Evolutionary conservation across 2,329 filamentous ascomycete species (phyloP).

Genomic region (Colletotrichum cereale): DNA sequence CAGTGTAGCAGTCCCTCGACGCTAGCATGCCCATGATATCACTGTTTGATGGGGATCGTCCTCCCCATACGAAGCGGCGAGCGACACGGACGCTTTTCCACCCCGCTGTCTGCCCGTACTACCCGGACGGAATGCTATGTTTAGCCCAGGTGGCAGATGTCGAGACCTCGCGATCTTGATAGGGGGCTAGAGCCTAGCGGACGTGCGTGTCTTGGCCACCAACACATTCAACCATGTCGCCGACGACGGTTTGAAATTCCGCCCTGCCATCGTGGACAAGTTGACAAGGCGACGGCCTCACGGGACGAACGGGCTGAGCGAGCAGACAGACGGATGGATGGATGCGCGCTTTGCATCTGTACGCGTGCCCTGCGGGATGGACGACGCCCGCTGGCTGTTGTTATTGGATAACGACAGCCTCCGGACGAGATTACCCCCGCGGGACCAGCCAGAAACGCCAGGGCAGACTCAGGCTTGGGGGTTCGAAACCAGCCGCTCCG

Average conservation of each 20-base stretch:
- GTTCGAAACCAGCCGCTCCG: slow-evolving; percentile 7
- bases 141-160: not conserved
- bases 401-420: not conserved
- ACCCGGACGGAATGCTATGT: slow-evolving; percentile 7
- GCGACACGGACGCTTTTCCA: not conserved
- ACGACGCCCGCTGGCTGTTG: not conserved
- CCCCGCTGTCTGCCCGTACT: not conserved
- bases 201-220: not conserved
- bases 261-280: not conserved
- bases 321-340: not conserved
- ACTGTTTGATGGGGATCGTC: slow-evolving; percentile 18
- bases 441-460: not conserved
- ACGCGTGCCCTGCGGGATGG: not conserved
- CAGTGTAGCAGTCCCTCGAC: not conserved
- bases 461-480: slow-evolving; percentile 8
- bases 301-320: not conserved
- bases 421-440: not conserved
- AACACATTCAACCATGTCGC: not conserved
- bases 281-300: not conserved
- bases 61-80: slow-evolving; percentile 10
- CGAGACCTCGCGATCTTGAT: not conserved
- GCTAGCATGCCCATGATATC: slow-evolving; percentile 19
- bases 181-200: not conserved
- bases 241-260: not conserved
- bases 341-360: not conserved